These are phyloP conservation scores for Rhizophagus prolifer DNA, from an alignment of 192 early-diverging fungal species.

Conservation along the genomic window DNA sequence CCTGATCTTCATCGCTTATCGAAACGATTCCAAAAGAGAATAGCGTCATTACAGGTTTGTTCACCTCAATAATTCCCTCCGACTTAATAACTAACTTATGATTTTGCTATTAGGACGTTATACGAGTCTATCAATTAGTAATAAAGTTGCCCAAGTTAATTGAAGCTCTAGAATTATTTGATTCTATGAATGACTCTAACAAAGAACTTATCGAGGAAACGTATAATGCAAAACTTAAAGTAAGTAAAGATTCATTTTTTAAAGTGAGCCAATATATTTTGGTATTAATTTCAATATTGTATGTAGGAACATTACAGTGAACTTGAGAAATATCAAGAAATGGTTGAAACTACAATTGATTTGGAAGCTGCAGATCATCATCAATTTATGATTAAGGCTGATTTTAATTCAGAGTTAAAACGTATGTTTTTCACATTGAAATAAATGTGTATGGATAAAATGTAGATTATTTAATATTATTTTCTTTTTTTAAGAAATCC, in stretches of 20 bases:
- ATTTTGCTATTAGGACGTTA: slow-evolving; percentile 63
- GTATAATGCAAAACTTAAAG: slow-evolving; percentile 51
- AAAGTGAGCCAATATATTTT: background rate
- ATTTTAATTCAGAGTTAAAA: slow-evolving; percentile 74
- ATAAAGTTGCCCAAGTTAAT: slow-evolving; percentile 66
- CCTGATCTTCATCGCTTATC: slow-evolving; percentile 90
- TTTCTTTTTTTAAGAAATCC: slow-evolving; percentile 41
- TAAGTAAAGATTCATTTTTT: slow-evolving; percentile 25
- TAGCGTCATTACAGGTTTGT: slow-evolving; percentile 65
- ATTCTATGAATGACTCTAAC: slow-evolving; percentile 39
- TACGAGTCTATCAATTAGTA: slow-evolving; percentile 87
- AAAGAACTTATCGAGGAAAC: slow-evolving; percentile 53
- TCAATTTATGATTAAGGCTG: slow-evolving; percentile 84
- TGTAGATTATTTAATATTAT: too few relatives aligned
- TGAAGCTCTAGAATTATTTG: slow-evolving; percentile 50
- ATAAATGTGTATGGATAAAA: slow-evolving; percentile 3
- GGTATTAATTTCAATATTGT: background rate
- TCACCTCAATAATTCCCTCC: background rate
- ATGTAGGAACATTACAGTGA: slow-evolving; percentile 47
- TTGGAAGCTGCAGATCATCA: slow-evolving; percentile 79
- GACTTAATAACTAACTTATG: too few relatives aligned
- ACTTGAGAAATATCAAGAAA: slow-evolving; percentile 67
- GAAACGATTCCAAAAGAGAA: slow-evolving; percentile 78
- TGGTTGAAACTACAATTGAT: slow-evolving; percentile 92
- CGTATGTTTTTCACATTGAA: slow-evolving; percentile 38